phyloP scores from a whole-genome alignment of 2,329 filamentous ascomycete species.

The Apiospora hydei region DNA sequence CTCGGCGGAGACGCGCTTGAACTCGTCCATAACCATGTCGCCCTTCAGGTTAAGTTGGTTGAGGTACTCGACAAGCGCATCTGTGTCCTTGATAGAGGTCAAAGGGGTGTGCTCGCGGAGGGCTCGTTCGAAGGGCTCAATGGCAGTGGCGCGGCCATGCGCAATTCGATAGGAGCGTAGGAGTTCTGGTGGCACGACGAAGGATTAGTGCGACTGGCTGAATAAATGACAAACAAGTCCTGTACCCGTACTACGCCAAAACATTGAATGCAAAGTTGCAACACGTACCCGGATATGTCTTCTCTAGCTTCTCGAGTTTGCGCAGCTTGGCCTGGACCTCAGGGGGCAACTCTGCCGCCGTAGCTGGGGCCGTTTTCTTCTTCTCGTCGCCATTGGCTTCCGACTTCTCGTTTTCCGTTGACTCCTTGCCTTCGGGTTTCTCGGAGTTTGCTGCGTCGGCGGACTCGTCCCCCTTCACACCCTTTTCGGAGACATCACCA shows the following conservation, averaged over 20 bases:
- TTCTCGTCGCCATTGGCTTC: constrained; percentile 26
- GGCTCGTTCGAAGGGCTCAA: constrained; percentile 92
- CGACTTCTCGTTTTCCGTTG: constrained; percentile 23
- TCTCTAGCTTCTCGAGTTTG: constrained; percentile 89
- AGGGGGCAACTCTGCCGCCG: constrained; percentile 67
- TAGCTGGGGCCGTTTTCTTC: constrained; percentile 31
- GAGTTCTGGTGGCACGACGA: constrained; percentile 65
- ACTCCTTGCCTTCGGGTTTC: constrained; percentile 26
- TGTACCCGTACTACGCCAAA: not conserved
- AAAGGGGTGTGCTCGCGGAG: constrained; percentile 92
- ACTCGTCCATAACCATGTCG: constrained; percentile 92
- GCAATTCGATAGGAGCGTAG: constrained; percentile 91
- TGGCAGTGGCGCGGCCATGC: constrained; percentile 83
- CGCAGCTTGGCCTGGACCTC: constrained; percentile 79
- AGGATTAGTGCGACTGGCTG: constrained; percentile 1
- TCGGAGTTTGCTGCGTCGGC: constrained; percentile 33
- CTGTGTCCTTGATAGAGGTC: constrained; percentile 85
- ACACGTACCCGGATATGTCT: constrained; percentile 78
- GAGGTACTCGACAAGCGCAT: constrained; percentile 86
- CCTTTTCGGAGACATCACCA: constrained; percentile 43
- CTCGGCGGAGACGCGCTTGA: constrained; percentile 85
- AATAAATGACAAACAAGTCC: not conserved
- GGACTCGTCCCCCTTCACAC: constrained; percentile 33
- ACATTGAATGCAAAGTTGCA: constrained; percentile 26
- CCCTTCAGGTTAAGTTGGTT: constrained; percentile 85